phyloP scores from a whole-genome alignment of 1,284 basidiomycete species.

The Blastosporella zonata region DNA sequence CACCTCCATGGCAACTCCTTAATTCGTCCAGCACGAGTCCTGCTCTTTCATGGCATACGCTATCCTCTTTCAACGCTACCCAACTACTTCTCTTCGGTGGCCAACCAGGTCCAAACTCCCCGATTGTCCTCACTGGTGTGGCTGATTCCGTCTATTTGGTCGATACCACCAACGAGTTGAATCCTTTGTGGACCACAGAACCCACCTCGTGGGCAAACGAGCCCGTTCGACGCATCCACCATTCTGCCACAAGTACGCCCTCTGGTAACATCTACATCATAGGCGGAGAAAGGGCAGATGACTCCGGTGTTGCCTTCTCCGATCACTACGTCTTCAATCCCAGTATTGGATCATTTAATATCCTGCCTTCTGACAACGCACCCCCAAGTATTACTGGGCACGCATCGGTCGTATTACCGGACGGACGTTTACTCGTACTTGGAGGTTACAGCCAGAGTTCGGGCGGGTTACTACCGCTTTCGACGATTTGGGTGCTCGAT shows the following conservation, averaged over 20 bases:
- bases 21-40: slow-evolving; percentile 47
- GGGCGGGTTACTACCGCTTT: slow-evolving; percentile 50
- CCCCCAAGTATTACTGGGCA: slow-evolving; percentile 75
- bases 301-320: slow-evolving; percentile 59
- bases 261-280: slow-evolving; percentile 58
- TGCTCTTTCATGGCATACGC: slow-evolving; percentile 75
- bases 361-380: slow-evolving; percentile 50
- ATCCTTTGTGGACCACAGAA: slow-evolving; percentile 48
- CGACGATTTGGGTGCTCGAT: slow-evolving; percentile 63
- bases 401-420: slow-evolving; percentile 58
- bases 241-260: slow-evolving; percentile 53
- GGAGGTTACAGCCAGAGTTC: slow-evolving; percentile 65
- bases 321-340: slow-evolving; percentile 68
- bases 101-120: slow-evolving; percentile 58
- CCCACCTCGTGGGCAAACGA: slow-evolving; percentile 57
- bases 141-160: slow-evolving; percentile 66
- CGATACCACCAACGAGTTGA: slow-evolving; percentile 34
- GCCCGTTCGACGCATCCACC: slow-evolving; percentile 72
- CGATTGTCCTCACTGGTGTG: slow-evolving; percentile 45
- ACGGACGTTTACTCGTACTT: slow-evolving; percentile 71
- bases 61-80: slow-evolving; percentile 60
- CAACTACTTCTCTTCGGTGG: slow-evolving; percentile 72
- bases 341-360: slow-evolving; percentile 46
- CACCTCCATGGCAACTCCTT: slow-evolving; percentile 66
- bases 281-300: slow-evolving; percentile 77